Evolutionary conservation across 495 filamentous ascomycete genomes (phyloP).

Genomic region (Lindgomyces ingoldianus): DNA sequence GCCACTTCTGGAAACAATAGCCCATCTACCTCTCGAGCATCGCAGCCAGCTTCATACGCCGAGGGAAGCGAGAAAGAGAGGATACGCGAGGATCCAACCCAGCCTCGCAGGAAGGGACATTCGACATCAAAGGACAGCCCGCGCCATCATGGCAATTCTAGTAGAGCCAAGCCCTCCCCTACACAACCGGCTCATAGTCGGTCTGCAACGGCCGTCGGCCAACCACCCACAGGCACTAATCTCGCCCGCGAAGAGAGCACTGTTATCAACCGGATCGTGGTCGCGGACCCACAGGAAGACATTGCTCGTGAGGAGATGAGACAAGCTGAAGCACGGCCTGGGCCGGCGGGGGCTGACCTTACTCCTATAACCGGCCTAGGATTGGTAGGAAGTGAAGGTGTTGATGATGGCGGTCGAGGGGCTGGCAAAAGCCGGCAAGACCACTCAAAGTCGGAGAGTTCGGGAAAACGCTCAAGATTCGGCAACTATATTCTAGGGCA

Average conservation of each 20-base stretch:
- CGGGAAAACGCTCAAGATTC: conserved; percentile 79
- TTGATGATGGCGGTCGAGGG: conserved; percentile 64
- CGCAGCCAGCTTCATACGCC: conserved; percentile 7
- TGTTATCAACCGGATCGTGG: conserved; percentile 74
- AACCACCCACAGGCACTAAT: conserved; percentile 47
- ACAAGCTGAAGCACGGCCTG: conserved; percentile 61
- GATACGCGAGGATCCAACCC: conserved; percentile 48
- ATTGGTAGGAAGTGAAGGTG: conserved; percentile 54
- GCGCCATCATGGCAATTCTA: conserved; percentile 42
- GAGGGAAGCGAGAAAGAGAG: conserved; percentile 42
- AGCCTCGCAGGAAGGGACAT: conserved; percentile 51
- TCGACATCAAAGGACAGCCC: conserved; percentile 47
- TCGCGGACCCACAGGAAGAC: conserved; percentile 78
- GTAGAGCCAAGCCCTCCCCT: conserved; percentile 28
- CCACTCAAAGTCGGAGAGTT: conserved; percentile 57
- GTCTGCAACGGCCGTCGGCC: conserved; percentile 48
- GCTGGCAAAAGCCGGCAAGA: conserved; percentile 75
- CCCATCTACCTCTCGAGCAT: conserved; percentile 18
- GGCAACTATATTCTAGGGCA: conserved; percentile 94
- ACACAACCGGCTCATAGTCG: conserved; percentile 46
- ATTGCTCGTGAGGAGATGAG: conserved; percentile 75
- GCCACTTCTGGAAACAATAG: conserved; percentile 18
- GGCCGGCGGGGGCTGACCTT: conserved; percentile 51
- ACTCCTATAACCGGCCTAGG: conserved; percentile 57
- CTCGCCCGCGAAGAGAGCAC: conserved; percentile 65